Base-by-base conservation (phyloP, 371 early-diverging fungal species). In the Agmasoma carcini region DNA sequence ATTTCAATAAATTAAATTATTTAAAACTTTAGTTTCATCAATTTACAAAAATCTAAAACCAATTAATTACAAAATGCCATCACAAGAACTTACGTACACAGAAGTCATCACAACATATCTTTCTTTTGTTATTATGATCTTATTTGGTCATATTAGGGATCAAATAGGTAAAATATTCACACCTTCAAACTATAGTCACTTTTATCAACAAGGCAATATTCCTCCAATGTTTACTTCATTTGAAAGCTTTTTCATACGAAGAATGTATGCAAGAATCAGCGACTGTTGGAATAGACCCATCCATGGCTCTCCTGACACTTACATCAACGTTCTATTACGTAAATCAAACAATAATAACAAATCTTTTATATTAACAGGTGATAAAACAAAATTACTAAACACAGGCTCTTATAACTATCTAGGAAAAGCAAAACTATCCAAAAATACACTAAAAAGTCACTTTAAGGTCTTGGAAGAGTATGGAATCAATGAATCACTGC, bases 381-480 rank as follows among this genome's bases (percentile, higher is more conserved):
- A 74, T 20, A 79, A 74, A 33, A 80, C 75, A 30, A 81, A 83
- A 65, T 79, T 80, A n/a, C 80, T 98, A 60, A 98, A 98, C 70
- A 77, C 96, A 66, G 85, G 88, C 9, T 90, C 91, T 4, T 98
- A 98, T 79, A 96, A 98, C 72, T 98, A 98, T 70, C 81, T 98
- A 31, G 99, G 99, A 0, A 95, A 94, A 77, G 88, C 90, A 27
- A 84, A 85, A 66, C 81, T 78, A 60, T 70, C 82, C 19, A 90
- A 90, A 1, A 82, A 84, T 4, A 90, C 90, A 61, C 86, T 88
- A 1, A 88, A 93, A 63, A 81, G 83, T 38, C 90, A 88, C 5
- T 83, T 90, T 65, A 75, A 80, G 15, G 70, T 80, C 2, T 75
- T 68, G 83, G 41, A 52, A 38, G 33, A 71, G 56, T 40, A 71